Conservation (phyloP, 371 early-diverging fungal genomes). For the Blakeslea trispora region DNA sequence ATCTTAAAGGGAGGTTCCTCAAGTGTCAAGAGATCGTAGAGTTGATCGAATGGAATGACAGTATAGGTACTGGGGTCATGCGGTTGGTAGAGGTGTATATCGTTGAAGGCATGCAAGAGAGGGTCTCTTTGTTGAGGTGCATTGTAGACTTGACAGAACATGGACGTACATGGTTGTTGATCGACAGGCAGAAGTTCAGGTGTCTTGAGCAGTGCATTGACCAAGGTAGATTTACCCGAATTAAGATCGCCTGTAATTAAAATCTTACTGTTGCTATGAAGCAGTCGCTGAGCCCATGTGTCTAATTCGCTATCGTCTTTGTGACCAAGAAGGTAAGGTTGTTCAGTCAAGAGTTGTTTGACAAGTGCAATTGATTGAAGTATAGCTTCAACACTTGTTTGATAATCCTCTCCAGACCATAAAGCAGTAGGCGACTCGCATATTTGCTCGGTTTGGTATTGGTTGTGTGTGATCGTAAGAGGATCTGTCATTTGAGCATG, state of each 20-base stretch:
- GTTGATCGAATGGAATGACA: constrained; percentile 62
- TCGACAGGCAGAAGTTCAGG: constrained; percentile 91
- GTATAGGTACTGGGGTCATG: constrained; percentile 58
- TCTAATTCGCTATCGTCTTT: too few species aligned
- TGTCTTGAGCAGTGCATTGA: constrained; percentile 91
- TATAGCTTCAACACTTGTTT: too few species aligned
- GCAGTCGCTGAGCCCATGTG: constrained; percentile 55
- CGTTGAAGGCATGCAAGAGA: constrained; percentile 82
- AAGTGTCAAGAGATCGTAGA: constrained; percentile 61
- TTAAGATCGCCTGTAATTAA: constrained; percentile 97
- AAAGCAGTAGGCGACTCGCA: too few species aligned
- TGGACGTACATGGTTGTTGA: constrained; percentile 95
- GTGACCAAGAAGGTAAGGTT: too few species aligned
- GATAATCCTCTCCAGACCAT: too few species aligned
- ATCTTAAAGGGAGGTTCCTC: constrained; percentile 73
- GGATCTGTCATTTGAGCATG: too few species aligned
- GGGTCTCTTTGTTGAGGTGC: constrained; percentile 85
- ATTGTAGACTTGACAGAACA: constrained; percentile 93
- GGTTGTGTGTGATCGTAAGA: too few species aligned
- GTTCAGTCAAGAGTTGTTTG: too few species aligned
- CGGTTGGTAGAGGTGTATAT: background rate
- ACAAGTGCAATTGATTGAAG: too few species aligned
- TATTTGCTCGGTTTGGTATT: too few species aligned
- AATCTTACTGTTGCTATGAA: constrained; percentile 89
- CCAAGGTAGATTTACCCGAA: constrained; percentile 95